Evolutionary conservation across 1,284 basidiomycete species (phyloP).

Genomic region (Rhodotorula mucilaginosa): DNA sequence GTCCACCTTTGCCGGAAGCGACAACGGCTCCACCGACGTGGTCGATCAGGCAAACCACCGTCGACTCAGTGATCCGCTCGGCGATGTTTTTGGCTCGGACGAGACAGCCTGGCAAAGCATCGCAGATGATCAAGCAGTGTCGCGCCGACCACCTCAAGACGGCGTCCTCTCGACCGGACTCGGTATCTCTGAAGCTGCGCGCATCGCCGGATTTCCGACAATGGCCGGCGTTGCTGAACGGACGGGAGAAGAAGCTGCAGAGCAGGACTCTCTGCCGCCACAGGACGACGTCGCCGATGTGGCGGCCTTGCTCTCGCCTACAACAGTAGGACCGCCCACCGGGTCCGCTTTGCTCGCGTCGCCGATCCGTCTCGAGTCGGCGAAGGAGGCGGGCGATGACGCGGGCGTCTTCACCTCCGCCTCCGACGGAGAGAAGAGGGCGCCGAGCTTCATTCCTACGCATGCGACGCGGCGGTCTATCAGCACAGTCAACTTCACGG

Average conservation of each 20-base stretch:
- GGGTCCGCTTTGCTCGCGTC: slow-evolving; percentile 36
- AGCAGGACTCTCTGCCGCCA: slow-evolving; percentile 18
- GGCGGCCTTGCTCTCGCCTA: slow-evolving; percentile 27
- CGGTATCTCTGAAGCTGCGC: slow-evolving; percentile 25
- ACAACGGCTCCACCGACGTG: background rate
- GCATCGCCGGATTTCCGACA: background rate
- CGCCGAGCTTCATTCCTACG: slow-evolving; percentile 21
- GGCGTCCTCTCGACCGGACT: slow-evolving; percentile 34
- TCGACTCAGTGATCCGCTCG: slow-evolving; percentile 15
- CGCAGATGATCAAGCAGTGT: slow-evolving; percentile 15
- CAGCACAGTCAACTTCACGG: slow-evolving; percentile 29
- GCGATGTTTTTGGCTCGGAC: slow-evolving; percentile 41
- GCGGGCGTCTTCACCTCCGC: slow-evolving; percentile 13
- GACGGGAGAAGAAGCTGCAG: background rate
- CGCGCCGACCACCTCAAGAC: slow-evolving; percentile 7
- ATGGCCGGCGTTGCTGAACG: slow-evolving; percentile 28
- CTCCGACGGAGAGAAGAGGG: background rate
- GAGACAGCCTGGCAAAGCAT: slow-evolving; percentile 39
- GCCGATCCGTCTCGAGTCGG: slow-evolving; percentile 39
- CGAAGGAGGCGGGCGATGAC: background rate
- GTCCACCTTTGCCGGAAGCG: background rate
- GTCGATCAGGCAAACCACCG: background rate
- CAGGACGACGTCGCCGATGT: slow-evolving; percentile 41
- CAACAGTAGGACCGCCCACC: background rate
- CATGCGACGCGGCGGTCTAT: slow-evolving; percentile 22